Evolutionary conservation across 768 basidiomycete genomes (phyloP).

Genomic region (Hygrophorus russula): DNA sequence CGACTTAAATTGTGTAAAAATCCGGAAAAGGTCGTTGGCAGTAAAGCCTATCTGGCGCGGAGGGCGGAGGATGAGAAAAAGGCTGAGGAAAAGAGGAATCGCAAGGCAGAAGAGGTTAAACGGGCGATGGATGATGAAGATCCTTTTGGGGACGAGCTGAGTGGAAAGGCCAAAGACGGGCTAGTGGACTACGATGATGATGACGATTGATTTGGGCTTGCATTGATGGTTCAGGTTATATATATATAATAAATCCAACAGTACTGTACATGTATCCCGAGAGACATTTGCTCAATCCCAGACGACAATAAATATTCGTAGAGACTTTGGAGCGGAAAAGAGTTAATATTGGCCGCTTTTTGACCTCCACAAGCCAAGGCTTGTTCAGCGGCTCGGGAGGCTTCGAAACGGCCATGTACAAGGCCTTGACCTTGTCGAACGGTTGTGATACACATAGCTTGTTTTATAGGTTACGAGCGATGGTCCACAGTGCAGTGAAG

Average conservation of each 20-base stretch:
- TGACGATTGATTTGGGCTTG: slow-evolving; percentile 12
- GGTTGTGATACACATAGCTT: too few species aligned
- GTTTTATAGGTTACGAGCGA: too few species aligned
- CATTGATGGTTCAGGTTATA: too few species aligned
- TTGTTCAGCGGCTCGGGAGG: too few species aligned
- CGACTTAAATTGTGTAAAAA: slow-evolving; percentile 85
- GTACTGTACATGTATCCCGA: too few species aligned
- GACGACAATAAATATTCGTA: too few species aligned
- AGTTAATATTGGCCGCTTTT: background rate
- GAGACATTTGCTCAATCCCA: too few species aligned
- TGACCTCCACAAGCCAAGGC: background rate
- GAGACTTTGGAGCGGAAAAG: slow-evolving; percentile 1
- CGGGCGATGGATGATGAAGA: slow-evolving; percentile 41
- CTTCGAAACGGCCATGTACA: too few species aligned
- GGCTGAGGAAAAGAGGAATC: slow-evolving; percentile 57
- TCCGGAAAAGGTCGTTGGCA: slow-evolving; percentile 92
- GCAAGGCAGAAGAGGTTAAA: slow-evolving; percentile 42
- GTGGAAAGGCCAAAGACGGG: slow-evolving; percentile 22
- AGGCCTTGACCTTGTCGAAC: too few species aligned
- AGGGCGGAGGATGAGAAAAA: slow-evolving; percentile 61
- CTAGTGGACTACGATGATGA: slow-evolving; percentile 55
- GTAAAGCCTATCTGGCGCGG: slow-evolving; percentile 63
- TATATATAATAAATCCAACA: too few species aligned
- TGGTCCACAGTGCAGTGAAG: too few species aligned
- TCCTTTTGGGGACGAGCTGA: slow-evolving; percentile 57